Evolutionary conservation across 257 asterid species (phyloP), one percentile per base, ranked within the genome.

Genomic region (Parsonsia alboflavescens): DNA sequence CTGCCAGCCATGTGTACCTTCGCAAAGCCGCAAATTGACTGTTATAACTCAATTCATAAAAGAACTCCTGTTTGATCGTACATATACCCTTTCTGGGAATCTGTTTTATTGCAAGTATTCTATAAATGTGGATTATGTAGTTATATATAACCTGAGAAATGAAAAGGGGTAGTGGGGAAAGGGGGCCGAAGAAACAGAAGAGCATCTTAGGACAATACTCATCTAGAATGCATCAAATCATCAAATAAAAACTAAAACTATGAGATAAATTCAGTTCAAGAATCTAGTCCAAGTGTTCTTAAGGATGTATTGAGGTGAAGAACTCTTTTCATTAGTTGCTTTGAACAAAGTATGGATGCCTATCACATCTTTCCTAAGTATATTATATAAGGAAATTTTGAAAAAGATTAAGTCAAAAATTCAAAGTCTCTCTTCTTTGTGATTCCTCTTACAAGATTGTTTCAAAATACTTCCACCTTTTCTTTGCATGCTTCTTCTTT

Each of bases 281-380:
- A 70, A 72, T 78, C 75, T 3, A 78, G 81, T 76, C 67, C 69
- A 50, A 52, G 41, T 72, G 65, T 82, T 78, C 76, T 72, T 42
- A n/a, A 73, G 70, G 11, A 36, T 71, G 3, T 50, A 50, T 52
- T 59, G 72, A 73, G 8, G 39, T 1, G 68, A 66, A 80, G 79
- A 80, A 62, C 58, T 54, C 63, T 76, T 81, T 69, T 7, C 2
- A 36, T 52, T 19, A 54, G 61, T 68, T 69, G 39, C 66, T 57
- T 76, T 81, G 73, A 68, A 67, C 72, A 79, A 79, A 78, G 82
- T 45, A 44, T 48, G 52, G 6, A 50, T 82, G 82, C 80, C 71
- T 71, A 69, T 75, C 80, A 75, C 78, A 78, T 42, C 78, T 78
- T 78, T 44, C 68, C 72, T 49, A 58, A 73, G 64, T 33, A 50